Evolutionary conservation across 176 grass and related monocot species (phyloP).

Genomic region (Echinochloa phyllopogon): DNA sequence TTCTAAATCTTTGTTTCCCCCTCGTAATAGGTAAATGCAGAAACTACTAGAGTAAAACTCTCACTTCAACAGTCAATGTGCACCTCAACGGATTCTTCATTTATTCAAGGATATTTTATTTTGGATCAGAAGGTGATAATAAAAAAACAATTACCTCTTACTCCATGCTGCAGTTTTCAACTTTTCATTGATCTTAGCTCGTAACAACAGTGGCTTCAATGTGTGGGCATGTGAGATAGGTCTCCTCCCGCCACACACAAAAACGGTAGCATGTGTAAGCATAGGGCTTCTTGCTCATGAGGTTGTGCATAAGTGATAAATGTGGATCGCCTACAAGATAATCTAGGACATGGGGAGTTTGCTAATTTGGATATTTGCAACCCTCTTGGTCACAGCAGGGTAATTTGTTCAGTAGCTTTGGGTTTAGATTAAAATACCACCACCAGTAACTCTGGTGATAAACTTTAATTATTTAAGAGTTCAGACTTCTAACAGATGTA

Average conservation of each 20-base stretch:
- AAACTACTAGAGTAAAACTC: constrained; percentile 81
- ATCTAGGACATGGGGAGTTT: background rate
- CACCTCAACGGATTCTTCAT: constrained; percentile 72
- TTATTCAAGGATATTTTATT: constrained; percentile 89
- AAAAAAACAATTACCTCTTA: constrained; percentile 7
- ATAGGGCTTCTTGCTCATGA: background rate
- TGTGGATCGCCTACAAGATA: background rate
- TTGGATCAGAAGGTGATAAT: constrained; percentile 76
- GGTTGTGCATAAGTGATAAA: background rate
- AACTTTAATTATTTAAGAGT: background rate
- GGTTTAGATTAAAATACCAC: background rate
- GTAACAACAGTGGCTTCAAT: constrained; percentile 14
- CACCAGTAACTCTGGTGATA: background rate
- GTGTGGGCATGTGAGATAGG: background rate
- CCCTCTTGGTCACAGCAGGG: background rate
- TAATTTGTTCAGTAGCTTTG: constrained; percentile 3
- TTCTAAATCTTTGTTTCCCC: constrained; percentile 22
- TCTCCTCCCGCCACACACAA: too few relatives aligned
- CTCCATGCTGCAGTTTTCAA: constrained; percentile 22
- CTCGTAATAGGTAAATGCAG: constrained; percentile 65
- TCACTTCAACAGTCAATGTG: constrained; percentile 90
- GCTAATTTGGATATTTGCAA: background rate
- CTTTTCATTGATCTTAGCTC: background rate
- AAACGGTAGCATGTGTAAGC: too few relatives aligned
- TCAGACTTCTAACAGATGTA: constrained; percentile 23